Conservation (phyloP, 495 filamentous ascomycete species). For the Daldinia caldariorum region DNA sequence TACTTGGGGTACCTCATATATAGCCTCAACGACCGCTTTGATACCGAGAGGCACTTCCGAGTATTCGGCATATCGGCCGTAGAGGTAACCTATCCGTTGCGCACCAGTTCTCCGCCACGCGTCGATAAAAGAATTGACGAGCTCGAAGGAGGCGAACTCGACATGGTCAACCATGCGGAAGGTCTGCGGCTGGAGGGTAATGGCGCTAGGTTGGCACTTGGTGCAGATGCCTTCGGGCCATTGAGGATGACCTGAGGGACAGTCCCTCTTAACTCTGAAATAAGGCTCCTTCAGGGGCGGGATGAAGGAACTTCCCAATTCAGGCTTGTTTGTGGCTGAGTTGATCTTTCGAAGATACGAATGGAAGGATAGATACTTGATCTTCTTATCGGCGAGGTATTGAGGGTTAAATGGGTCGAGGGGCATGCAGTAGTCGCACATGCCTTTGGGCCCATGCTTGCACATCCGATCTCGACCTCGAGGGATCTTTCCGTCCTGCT, state of each 20-base stretch:
- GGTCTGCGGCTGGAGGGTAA: constrained; percentile 90
- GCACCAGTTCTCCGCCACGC: constrained; percentile 85
- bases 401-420: constrained; percentile 90
- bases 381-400: constrained; percentile 93
- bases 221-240: constrained; percentile 99
- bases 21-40: constrained; percentile 96
- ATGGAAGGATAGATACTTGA: constrained; percentile 98
- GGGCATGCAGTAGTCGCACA: constrained; percentile 99
- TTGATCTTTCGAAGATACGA: constrained; percentile 95
- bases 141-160: constrained; percentile 83
- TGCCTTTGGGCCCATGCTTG: constrained; percentile 92
- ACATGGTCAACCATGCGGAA: constrained; percentile 99
- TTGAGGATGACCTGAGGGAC: constrained; percentile 88
- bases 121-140: constrained; percentile 88
- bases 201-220: constrained; percentile 97
- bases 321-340: constrained; percentile 92
- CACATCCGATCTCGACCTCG: constrained; percentile 89
- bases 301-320: constrained; percentile 91
- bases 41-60: constrained; percentile 90
- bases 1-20: constrained; percentile 94
- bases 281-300: constrained; percentile 94
- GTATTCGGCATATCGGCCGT: constrained; percentile 92
- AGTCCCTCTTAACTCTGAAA: constrained; percentile 87
- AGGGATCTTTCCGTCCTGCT: constrained; percentile 90
- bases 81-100: constrained; percentile 89